Evolutionary conservation across 805 yeast species (phyloP).

Genomic region (Candida manassasensis): DNA sequence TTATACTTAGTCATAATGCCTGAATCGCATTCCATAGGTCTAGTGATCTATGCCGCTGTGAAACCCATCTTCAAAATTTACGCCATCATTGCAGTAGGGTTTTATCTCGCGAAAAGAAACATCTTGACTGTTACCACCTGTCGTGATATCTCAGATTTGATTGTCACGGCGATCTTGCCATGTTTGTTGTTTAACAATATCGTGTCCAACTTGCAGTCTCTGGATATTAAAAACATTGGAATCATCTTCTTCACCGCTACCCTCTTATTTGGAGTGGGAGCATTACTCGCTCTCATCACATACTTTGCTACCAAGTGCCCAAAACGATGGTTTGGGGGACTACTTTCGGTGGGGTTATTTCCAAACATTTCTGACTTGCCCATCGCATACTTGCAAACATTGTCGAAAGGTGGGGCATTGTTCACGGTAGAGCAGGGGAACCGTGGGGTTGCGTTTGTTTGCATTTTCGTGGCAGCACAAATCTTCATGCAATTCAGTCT

Average conservation of each 20-base stretch:
- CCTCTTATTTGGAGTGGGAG: conserved; percentile 49
- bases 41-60: conserved; percentile 69
- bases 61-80: conserved; percentile 87
- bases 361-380: conserved; percentile 83
- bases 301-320: conserved; percentile 56
- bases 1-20: too few species aligned
- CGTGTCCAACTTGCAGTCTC: conserved; percentile 58
- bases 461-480: conserved; percentile 69
- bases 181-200: conserved; percentile 72
- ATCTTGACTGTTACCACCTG: conserved; percentile 64
- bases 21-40: conserved; percentile 41
- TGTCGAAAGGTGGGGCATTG: conserved; percentile 54
- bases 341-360: conserved; percentile 64
- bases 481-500: conserved; percentile 65
- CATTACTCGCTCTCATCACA: conserved; percentile 40
- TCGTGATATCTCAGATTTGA: conserved; percentile 63
- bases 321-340: conserved; percentile 71
- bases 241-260: conserved; percentile 48
- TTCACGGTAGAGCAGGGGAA: conserved; percentile 58
- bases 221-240: conserved; percentile 69
- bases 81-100: conserved; percentile 65
- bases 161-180: conserved; percentile 68
- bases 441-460: conserved; percentile 78
- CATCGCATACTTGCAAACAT: conserved; percentile 73
- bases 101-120: conserved; percentile 54